Conservation (phyloP, 148 eudicot genomes). For the Beta vulgaris region DNA sequence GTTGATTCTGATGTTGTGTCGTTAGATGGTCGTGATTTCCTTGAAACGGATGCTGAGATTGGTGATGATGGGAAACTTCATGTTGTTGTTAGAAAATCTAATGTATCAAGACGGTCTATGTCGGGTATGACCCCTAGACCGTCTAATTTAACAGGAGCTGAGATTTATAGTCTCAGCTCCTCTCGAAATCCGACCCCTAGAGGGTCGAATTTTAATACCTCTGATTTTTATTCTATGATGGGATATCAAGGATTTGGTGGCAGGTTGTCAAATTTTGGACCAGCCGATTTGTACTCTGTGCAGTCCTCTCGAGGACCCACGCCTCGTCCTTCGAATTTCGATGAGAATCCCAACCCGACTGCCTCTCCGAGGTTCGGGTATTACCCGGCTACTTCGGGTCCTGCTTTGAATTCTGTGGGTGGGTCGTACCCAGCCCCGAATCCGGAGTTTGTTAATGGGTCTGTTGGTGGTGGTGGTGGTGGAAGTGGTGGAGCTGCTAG, state of each 20-base stretch:
- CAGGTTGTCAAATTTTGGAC: slow-evolving; percentile 67
- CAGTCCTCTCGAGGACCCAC: slow-evolving; percentile 81
- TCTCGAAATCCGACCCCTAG: slow-evolving; percentile 86
- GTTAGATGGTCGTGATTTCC: slow-evolving; percentile 68
- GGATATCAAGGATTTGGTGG: slow-evolving; percentile 52
- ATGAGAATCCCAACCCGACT: slow-evolving; percentile 51
- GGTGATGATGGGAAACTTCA: slow-evolving; percentile 82
- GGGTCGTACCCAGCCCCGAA: slow-evolving; percentile 76
- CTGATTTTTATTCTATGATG: slow-evolving; percentile 92
- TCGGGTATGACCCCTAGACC: slow-evolving; percentile 67
- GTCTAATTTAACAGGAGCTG: slow-evolving; percentile 85
- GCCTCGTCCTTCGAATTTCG: slow-evolving; percentile 76
- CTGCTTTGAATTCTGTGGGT: slow-evolving; percentile 19
- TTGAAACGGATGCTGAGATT: slow-evolving; percentile 73
- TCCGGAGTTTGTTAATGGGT: slow-evolving; percentile 45
- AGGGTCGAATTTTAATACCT: slow-evolving; percentile 81
- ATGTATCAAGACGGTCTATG: slow-evolving; percentile 63
- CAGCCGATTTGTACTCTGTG: slow-evolving; percentile 67
- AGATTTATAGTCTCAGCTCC: slow-evolving; percentile 83
- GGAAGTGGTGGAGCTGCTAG: no score
- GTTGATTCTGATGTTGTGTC: slow-evolving; percentile 84
- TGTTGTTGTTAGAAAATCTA: slow-evolving; percentile 74
- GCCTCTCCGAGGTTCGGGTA: slow-evolving; percentile 66
- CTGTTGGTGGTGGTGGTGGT: slow-evolving; percentile 24
- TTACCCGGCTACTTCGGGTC: slow-evolving; percentile 32